Evolutionary conservation across 306 rosid genomes (phyloP).

Genomic region (Cucumis cinereus): DNA sequence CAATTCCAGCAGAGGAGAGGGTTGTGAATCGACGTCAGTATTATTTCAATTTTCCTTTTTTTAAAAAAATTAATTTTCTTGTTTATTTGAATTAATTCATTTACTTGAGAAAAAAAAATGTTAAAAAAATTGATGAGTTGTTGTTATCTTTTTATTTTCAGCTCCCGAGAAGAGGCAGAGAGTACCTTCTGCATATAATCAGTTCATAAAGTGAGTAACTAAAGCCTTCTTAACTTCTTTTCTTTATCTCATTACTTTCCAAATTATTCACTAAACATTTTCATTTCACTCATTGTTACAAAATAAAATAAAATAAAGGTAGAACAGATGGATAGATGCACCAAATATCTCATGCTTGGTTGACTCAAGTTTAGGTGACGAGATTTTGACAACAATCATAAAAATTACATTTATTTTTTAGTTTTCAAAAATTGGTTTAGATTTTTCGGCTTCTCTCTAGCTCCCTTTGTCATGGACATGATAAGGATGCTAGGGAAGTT

Average conservation of each 20-base stretch:
- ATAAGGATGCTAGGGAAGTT: too few species aligned
- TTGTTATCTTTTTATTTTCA: constrained; percentile 55
- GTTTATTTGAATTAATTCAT: not conserved
- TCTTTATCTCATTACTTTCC: not conserved
- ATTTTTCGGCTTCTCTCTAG: too few species aligned
- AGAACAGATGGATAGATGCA: too few species aligned
- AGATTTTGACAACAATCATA: too few species aligned
- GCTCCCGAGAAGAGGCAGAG: constrained; percentile 99
- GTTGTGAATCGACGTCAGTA: constrained; percentile 59
- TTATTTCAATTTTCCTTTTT: not conserved
- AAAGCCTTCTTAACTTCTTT: constrained; percentile 5
- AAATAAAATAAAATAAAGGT: too few species aligned
- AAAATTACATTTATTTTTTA: too few species aligned
- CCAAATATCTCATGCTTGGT: too few species aligned
- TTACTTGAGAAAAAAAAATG: not conserved
- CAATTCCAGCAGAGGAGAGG: constrained; percentile 42
- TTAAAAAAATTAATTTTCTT: not conserved
- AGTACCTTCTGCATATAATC: constrained; percentile 98
- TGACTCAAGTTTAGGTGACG: too few species aligned
- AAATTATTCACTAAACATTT: not conserved
- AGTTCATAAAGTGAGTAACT: constrained; percentile 83
- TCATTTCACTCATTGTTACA: not conserved
- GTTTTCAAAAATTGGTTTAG: too few species aligned
- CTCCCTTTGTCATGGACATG: too few species aligned
- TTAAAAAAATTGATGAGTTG: constrained; percentile 20